Evolutionary conservation across 371 early-diverging fungal genomes (phyloP).

Genomic region (Actinomortierella wolfii): DNA sequence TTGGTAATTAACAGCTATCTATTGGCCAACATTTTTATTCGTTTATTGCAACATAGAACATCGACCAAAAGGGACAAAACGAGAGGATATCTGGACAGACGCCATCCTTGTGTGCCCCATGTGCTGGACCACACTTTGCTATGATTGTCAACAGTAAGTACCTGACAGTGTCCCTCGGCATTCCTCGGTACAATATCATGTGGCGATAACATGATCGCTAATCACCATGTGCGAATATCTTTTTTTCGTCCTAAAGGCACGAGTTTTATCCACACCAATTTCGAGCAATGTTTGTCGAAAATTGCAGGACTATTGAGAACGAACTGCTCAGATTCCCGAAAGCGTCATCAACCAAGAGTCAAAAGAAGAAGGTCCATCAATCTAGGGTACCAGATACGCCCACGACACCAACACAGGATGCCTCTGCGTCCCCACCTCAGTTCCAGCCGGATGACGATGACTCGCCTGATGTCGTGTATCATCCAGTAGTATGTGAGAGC

Average conservation of each 20-base stretch:
- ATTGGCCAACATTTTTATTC: neutral
- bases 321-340: slow-evolving; percentile 40
- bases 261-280: slow-evolving; percentile 65
- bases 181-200: too few relatives aligned
- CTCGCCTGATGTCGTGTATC: slow-evolving; percentile 51
- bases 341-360: slow-evolving; percentile 6
- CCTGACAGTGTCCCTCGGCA: too few relatives aligned
- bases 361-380: neutral
- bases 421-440: slow-evolving; percentile 5
- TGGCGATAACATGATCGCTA: slow-evolving; percentile 1
- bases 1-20: slow-evolving; percentile 9
- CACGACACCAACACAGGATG: slow-evolving; percentile 6
- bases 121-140: slow-evolving; percentile 68
- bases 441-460: slow-evolving; percentile 24
- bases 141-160: slow-evolving; percentile 68
- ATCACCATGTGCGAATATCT: neutral
- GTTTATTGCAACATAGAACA: slow-evolving; percentile 17
- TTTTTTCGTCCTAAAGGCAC: slow-evolving; percentile 50
- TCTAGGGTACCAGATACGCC: slow-evolving; percentile 8
- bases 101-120: slow-evolving; percentile 70
- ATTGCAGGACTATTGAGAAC: slow-evolving; percentile 53
- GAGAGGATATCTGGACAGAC: slow-evolving; percentile 56
- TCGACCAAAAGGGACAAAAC: slow-evolving; percentile 32
- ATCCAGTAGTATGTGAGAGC: slow-evolving; percentile 61
- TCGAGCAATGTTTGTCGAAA: slow-evolving; percentile 75